These are phyloP conservation scores for Mycena filopes DNA, from an alignment of 768 basidiomycete genomes.

Conservation along the genomic window DNA sequence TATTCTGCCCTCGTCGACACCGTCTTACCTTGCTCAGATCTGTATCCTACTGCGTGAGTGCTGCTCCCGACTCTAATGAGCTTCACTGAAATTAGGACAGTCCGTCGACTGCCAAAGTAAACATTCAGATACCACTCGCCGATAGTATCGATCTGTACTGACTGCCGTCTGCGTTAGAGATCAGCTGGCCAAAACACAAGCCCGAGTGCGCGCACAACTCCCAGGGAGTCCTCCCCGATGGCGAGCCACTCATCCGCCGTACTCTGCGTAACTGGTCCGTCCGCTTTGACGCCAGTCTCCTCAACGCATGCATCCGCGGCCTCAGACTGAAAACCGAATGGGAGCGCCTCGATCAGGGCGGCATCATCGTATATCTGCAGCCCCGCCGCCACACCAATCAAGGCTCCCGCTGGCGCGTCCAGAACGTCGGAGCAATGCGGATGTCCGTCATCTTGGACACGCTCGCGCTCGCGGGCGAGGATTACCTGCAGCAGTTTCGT, in stretches of 20 bases:
- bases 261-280: conserved; percentile 21
- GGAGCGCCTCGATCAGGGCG: conserved; percentile 22
- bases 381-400: conserved; percentile 18
- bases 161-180: neutral
- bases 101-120: conserved; percentile 19
- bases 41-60: conserved; percentile 14
- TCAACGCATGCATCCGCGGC: conserved; percentile 14
- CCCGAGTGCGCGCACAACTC: conserved; percentile 14
- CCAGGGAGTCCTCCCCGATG: neutral
- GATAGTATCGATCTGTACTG: too few species aligned
- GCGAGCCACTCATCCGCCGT: conserved; percentile 16
- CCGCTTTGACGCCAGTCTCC: conserved; percentile 24
- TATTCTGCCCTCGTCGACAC: neutral
- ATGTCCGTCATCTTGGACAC: conserved; percentile 1
- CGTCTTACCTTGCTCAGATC: neutral
- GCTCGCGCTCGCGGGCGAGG: too few species aligned
- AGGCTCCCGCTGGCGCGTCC: conserved; percentile 24
- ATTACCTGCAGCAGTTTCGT: too few species aligned
- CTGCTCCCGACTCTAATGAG: neutral
- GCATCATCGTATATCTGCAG: conserved; percentile 10
- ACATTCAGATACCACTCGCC: too few species aligned
- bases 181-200: conserved; percentile 22
- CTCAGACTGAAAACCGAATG: conserved; percentile 22
- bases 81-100: neutral
- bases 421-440: neutral